Evolutionary conservation across 352 stramenopile species (phyloP), one percentile per base, ranked within the genome.

Genomic region (Globisporangium nagaii): DNA sequence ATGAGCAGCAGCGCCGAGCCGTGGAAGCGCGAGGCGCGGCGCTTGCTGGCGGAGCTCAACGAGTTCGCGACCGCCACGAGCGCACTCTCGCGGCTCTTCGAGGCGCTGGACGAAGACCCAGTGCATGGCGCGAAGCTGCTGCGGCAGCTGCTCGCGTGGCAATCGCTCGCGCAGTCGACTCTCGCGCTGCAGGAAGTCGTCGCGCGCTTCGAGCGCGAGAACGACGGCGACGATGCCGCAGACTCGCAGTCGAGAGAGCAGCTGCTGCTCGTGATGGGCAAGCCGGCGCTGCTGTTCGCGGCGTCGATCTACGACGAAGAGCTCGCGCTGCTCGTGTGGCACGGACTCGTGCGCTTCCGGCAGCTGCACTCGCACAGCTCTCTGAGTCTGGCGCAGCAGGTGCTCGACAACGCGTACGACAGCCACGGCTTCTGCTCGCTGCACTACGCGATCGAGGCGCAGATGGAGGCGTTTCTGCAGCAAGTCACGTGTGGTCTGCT

Each of bases 241-340:
- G 32, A 53, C 47, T 46, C 17, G 5, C 28, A 47, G 41, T 34
- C 19, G 15, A 31, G 22, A 13, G 19, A n/a, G 24, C 19, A 69
- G 65, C 27, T 84, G 56, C 56, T 91, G 25, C 67, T 71, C 12
- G 83, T 84, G 24, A 77, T 93, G 73, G 84, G 84, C 20, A 90
- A 94, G 56, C 79, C 79, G 0, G 77, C 79, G 44, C 67, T 94
- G 30, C 61, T 90, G 17, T 94, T 92, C 46, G 79, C 82, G 31
- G 70, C 84, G 7, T 90, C 84, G 39, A 86, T 94, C 49, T 94
- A 94, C 57, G 84, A 94, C 58, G 84, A 94, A 55, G 75, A 90
- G 32, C 66, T 94, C 31, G 75, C 79, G 30, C 42, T 73, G 28
- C 53, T 85, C 31, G 71, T 91, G 59, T 89, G 79, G 76, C 54